These are phyloP conservation scores for Xylariaceae sp. DNA, from an alignment of 2,329 filamentous ascomycete species.

Conservation along the genomic window DNA sequence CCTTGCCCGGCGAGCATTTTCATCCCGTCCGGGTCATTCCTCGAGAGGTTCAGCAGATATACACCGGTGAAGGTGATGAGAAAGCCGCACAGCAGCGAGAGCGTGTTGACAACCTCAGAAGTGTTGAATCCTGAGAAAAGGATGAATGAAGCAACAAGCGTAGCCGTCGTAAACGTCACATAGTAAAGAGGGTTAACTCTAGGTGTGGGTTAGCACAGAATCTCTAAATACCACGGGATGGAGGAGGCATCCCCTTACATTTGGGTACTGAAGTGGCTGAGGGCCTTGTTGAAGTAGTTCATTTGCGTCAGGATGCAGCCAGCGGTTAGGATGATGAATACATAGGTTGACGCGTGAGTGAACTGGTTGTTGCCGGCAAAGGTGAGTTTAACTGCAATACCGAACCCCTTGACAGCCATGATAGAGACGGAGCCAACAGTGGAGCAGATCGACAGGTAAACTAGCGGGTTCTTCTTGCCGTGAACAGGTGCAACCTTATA, in stretches of 20 bases:
- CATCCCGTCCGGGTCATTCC: conserved; percentile 78
- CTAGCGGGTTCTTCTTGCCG: conserved; percentile 90
- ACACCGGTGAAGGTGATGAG: conserved; percentile 92
- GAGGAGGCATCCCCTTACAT: conserved; percentile 53
- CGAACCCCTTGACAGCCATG: conserved; percentile 99
- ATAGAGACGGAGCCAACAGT: conserved; percentile 95
- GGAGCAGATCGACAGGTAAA: conserved; percentile 97
- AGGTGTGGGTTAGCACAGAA: conserved; percentile 24
- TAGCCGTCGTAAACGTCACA: conserved; percentile 93
- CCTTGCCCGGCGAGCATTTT: conserved; percentile 57
- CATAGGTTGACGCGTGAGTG: conserved; percentile 88
- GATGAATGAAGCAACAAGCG: conserved; percentile 90
- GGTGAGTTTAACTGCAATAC: conserved; percentile 93
- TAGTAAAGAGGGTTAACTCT: conserved; percentile 97
- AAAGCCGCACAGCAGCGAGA: conserved; percentile 89
- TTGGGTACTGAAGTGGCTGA: conserved; percentile 94
- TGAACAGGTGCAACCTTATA: conserved; percentile 86
- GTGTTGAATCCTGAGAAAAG: conserved; percentile 96
- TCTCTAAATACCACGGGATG: background rate
- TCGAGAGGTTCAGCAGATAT: conserved; percentile 92
- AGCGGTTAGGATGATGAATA: conserved; percentile 87
- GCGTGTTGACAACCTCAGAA: conserved; percentile 81
- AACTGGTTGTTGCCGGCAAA: conserved; percentile 94
- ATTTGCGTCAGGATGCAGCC: conserved; percentile 98
- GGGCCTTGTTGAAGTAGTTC: conserved; percentile 99